Percentiles rank a stretch among this genome's conserved stretches.
phyloP scores from a whole-genome alignment of 179 eudicot genomes.

The Gypsophila paniculata region DNA sequence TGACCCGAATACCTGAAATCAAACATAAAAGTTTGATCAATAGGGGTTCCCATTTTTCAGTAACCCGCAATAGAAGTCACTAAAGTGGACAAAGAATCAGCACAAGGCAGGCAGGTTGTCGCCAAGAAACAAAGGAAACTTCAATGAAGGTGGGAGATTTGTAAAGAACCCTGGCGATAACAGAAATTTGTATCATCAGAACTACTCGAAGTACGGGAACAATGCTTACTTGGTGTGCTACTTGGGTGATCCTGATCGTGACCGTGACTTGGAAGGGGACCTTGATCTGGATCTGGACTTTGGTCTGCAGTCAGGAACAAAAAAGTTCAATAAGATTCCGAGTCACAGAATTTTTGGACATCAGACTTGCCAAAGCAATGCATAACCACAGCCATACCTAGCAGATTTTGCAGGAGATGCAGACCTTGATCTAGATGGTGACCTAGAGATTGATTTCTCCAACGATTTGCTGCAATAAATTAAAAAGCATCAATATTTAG shows the following conservation, averaged over 20 bases:
- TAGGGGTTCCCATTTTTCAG: not conserved
- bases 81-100: not conserved
- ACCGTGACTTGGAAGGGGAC: constrained; percentile 33
- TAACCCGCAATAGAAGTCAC: not conserved
- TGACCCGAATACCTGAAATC: constrained; percentile 2
- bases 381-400: constrained; percentile 38
- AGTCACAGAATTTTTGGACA: not conserved
- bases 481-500: constrained; percentile 1
- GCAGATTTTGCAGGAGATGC: constrained; percentile 67
- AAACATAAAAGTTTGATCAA: not conserved
- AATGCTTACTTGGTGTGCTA: constrained; percentile 38
- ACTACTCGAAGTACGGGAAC: not conserved
- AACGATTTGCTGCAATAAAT: constrained; percentile 55
- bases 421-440: constrained; percentile 71
- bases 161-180: not conserved
- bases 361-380: not conserved
- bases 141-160: constrained; percentile 25
- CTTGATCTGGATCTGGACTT: constrained; percentile 57
- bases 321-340: not conserved
- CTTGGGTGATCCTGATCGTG: constrained; percentile 37
- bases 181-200: not conserved
- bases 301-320: constrained; percentile 33
- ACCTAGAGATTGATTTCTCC: constrained; percentile 68
- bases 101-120: not conserved
- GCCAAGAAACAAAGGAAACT: constrained; percentile 25